Percentiles rank a stretch among this genome's conserved stretches.
phyloP scores from a whole-genome alignment of 169 alveolate species.

The Prorocentrum cordatum region DNA sequence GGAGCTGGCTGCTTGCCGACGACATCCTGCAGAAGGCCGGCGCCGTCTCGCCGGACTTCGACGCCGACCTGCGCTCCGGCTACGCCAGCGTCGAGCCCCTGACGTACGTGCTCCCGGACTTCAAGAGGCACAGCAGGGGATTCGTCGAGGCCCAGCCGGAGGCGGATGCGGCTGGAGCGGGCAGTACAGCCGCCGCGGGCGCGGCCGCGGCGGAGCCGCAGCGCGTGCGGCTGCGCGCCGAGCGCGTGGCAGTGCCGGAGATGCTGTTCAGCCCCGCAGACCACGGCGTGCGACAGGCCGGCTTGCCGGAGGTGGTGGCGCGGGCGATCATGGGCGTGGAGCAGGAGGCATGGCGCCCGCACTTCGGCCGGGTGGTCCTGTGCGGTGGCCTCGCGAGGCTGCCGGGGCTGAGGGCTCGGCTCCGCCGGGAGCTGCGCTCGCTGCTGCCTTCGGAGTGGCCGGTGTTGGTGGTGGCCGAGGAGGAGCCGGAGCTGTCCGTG shows the following conservation, averaged over 20 bases:
- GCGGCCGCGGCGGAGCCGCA: too few relatives aligned
- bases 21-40: conserved; percentile 24
- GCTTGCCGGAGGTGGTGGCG: background rate
- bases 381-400: conserved; percentile 30
- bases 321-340: too few relatives aligned
- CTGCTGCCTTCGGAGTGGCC: conserved; percentile 15
- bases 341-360: conserved; percentile 20
- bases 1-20: conserved; percentile 24
- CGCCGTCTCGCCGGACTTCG: background rate
- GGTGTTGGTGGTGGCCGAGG: conserved; percentile 16
- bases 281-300: conserved; percentile 21
- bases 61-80: background rate
- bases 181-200: too few relatives aligned
- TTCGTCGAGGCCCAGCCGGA: background rate
- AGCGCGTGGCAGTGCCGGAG: background rate
- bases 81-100: background rate
- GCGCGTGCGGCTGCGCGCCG: background rate
- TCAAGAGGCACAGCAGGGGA: background rate
- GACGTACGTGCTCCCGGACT: conserved; percentile 38
- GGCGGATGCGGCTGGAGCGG: too few relatives aligned
- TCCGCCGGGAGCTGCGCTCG: conserved; percentile 9
- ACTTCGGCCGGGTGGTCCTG: conserved; percentile 28
- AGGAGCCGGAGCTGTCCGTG: conserved; percentile 15
- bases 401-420: conserved; percentile 11
- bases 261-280: conserved; percentile 19